These are phyloP conservation scores for Penicillium lagena DNA, from an alignment of 495 filamentous ascomycete genomes.

Conservation along the genomic window DNA sequence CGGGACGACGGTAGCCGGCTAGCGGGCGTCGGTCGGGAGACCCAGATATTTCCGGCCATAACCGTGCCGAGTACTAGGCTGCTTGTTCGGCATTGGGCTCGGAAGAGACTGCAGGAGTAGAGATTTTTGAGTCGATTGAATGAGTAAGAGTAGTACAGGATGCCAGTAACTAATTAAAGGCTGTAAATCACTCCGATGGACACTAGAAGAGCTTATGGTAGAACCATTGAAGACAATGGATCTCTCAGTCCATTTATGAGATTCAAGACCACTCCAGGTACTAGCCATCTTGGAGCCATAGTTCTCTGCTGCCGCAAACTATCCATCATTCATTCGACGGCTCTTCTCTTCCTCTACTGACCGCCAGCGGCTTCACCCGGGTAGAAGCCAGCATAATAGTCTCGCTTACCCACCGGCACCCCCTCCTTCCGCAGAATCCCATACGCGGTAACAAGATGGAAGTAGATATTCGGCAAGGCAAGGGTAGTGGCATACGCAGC, in stretches of 20 bases:
- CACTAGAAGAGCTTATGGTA: too few relatives aligned
- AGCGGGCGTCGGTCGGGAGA: slow-evolving; percentile 1
- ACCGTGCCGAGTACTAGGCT: slow-evolving; percentile 1
- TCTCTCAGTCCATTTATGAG: too few relatives aligned
- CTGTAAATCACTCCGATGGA: too few relatives aligned
- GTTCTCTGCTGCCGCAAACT: too few relatives aligned
- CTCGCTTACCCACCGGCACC: slow-evolving; percentile 44
- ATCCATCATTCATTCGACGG: too few relatives aligned
- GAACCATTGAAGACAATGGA: too few relatives aligned
- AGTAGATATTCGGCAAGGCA: slow-evolving; percentile 50
- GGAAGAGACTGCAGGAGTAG: not conserved
- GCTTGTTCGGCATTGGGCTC: not conserved
- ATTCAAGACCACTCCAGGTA: too few relatives aligned
- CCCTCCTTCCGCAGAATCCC: slow-evolving; percentile 50
- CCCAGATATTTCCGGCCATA: slow-evolving; percentile 25
- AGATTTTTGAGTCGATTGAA: too few relatives aligned
- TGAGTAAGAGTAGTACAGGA: too few relatives aligned
- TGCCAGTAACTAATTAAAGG: too few relatives aligned
- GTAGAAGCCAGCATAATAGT: slow-evolving; percentile 33
- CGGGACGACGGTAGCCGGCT: slow-evolving; percentile 3
- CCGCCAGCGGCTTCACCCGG: slow-evolving; percentile 4
- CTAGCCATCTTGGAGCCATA: too few relatives aligned
- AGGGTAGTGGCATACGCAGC: slow-evolving; percentile 30
- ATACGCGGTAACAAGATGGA: slow-evolving; percentile 53
- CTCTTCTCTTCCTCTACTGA: too few relatives aligned